Conservation (phyloP, 306 rosid species). For the Spatholobus suberectus region DNA sequence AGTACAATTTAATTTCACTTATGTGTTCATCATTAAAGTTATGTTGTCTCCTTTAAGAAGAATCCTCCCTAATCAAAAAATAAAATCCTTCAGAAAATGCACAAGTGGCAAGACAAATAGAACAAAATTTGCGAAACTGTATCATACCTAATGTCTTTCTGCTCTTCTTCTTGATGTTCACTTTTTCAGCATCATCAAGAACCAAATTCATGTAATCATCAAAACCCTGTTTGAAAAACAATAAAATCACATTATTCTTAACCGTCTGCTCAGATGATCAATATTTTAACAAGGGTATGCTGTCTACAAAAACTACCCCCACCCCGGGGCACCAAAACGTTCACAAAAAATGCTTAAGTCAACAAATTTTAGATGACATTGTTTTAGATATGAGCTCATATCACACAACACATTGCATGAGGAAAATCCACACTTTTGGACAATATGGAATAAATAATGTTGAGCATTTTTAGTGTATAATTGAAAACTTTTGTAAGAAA, state of each 20-base stretch:
- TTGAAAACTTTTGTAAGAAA: not conserved
- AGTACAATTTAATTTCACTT: slow-evolving; percentile 40
- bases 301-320: not conserved
- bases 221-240: slow-evolving; percentile 53
- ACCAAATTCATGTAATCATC: slow-evolving; percentile 49
- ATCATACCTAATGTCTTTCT: slow-evolving; percentile 67
- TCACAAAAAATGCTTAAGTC: not conserved
- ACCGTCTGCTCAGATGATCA: not conserved
- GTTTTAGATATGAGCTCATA: not conserved
- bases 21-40: slow-evolving; percentile 89
- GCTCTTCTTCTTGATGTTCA: slow-evolving; percentile 77
- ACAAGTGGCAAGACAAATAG: slow-evolving; percentile 1
- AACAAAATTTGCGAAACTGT: not conserved
- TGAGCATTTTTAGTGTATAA: not conserved
- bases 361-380: not conserved
- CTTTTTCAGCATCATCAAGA: slow-evolving; percentile 62
- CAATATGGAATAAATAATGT: not conserved
- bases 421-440: not conserved
- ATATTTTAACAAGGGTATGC: not conserved
- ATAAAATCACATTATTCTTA: not conserved
- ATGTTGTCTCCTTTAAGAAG: slow-evolving; percentile 93
- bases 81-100: slow-evolving; percentile 36
- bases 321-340: not conserved
- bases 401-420: not conserved
- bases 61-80: slow-evolving; percentile 68